Base-by-base conservation (phyloP, 2,329 filamentous ascomycete genomes). In the Fusarium annulatum region DNA sequence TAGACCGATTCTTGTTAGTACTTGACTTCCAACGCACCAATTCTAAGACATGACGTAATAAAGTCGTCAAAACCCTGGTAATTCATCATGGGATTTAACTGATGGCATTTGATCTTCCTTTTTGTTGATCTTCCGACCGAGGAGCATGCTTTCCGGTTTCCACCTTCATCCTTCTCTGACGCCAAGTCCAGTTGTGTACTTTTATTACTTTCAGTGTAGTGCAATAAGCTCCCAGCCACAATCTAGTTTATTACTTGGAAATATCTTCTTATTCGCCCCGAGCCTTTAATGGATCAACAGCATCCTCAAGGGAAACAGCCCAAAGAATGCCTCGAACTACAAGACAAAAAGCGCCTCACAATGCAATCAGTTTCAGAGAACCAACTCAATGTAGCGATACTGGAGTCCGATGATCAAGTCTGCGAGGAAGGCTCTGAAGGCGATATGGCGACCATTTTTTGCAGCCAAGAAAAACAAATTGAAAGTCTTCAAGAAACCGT, bases 61-160 rank as follows among this genome's bases (percentile, higher is more conserved):
- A 16, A 16, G 26, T n/a, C 14, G 4, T 19, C 26, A n/a, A 30
- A 48, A n/a, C 26, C 26, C 45, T 11, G 26, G 26, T 30, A 48
- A 7, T 30, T 48, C 3, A 30, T 30, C 9, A n/a, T 9, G 14
- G 45, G 1, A 30, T 30, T 48, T n/a, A 1, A 16, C n/a, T 0
- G 4, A 16, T n/a, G 45, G 45, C 3, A 48, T 48, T 48, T 48
- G 45, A 48, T 48, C 45, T 30, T 30, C 26, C 4, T 48, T 48
- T 3, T 21, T n/a, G 26, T 48, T 48, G 28, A 6, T 9, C 45
- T 16, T n/a, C 45, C 26, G 9, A 30, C 45, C 45, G 2, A 48
- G 16, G 26, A 16, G 45, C 45, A 48, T 48, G 9, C 45, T 5
- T 42, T 42, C 9, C 14, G 3, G 15, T 16, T 23, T 16, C 21